Evolutionary conservation across 768 basidiomycete genomes (phyloP).

Genomic region (Trametes elegans): DNA sequence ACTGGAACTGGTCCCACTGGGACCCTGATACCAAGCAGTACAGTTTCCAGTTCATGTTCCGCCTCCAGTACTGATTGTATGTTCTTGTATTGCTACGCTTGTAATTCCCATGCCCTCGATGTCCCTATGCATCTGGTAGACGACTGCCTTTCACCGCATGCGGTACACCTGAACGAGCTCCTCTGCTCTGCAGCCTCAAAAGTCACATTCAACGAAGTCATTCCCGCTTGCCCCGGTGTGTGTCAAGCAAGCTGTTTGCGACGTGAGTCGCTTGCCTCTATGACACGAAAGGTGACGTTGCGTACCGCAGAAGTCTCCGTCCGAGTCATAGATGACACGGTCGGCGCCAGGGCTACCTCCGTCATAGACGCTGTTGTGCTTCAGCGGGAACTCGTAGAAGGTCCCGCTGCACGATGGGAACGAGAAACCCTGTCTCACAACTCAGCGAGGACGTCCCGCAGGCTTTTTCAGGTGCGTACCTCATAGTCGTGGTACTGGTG

Average conservation of each 20-base stretch:
- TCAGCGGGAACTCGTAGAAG: constrained; percentile 28
- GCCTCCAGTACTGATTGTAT: constrained; percentile 41
- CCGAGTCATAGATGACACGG: constrained; percentile 26
- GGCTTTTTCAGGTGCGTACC: constrained; percentile 6
- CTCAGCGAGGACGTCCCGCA: background rate
- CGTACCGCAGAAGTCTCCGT: constrained; percentile 26
- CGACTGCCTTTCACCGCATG: no score
- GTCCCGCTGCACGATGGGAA: constrained; percentile 25
- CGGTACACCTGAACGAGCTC: no score
- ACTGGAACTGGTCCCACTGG: constrained; percentile 99
- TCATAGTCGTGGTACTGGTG: constrained; percentile 30
- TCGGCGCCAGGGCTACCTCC: constrained; percentile 32
- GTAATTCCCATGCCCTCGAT: background rate
- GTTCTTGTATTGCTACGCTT: constrained; percentile 11
- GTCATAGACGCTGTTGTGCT: constrained; percentile 23
- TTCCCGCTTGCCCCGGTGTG: constrained; percentile 23
- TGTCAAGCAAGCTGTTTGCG: constrained; percentile 22
- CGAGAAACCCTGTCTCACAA: constrained; percentile 17
- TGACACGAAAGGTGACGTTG: background rate
- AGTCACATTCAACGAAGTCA: constrained; percentile 23
- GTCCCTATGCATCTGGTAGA: no score
- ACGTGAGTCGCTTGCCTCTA: no score
- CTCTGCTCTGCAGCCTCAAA: background rate
- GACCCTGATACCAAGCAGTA: constrained; percentile 99
- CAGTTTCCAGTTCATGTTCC: constrained; percentile 97